Evolutionary conservation across 495 filamentous ascomycete species (phyloP), one percentile per base, ranked within the genome.

Genomic region (Penicillium roqueforti): DNA sequence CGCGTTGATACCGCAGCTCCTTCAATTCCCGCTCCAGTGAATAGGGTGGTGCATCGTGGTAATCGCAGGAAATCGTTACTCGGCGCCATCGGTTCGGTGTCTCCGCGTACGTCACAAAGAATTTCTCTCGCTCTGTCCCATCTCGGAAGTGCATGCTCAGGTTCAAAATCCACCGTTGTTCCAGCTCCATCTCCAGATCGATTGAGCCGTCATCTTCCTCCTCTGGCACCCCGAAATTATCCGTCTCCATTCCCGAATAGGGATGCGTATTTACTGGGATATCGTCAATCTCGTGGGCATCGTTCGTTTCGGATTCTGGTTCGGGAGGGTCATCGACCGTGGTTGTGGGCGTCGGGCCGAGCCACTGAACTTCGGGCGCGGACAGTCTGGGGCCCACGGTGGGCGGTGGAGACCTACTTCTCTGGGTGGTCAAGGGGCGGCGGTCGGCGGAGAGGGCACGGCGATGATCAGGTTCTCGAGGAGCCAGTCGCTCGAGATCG

Each of bases 91-190:
- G 79, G 46, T 83, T 87, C 18, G 84, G 80, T 31, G 82, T 82
- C 64, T 93, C 86, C 44, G 91, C 88, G 68, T 89, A 97, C 9
- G 93, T 97, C 51, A 98, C 86, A 71, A 98, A 98, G 76, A 98
- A 97, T 69, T 98, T 97, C 70, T 97, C 93, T 36, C 95, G 83
- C 49, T 88, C 90, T 10, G 93, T 96, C 57, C 87, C 86, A 70
- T 98, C 93, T 46, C 92, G 86, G 66, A 97, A 97, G 73, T 96
- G 91, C 93, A 98, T 97, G 72, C 91, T 96, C 51, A 98, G 78
- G 62, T 98, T 98, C 56, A 98, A 77, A 53, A 97, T 97, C 93
- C 93, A 98, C 67, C 83, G 85, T 53, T 79, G 78, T 59, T 97
- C 91, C 57, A 96, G 76, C 71, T 97, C 93, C 56, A 86, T 82